Evolutionary conservation across 345 rosid genomes (phyloP).

Genomic region (Carallia pectinifolia): DNA sequence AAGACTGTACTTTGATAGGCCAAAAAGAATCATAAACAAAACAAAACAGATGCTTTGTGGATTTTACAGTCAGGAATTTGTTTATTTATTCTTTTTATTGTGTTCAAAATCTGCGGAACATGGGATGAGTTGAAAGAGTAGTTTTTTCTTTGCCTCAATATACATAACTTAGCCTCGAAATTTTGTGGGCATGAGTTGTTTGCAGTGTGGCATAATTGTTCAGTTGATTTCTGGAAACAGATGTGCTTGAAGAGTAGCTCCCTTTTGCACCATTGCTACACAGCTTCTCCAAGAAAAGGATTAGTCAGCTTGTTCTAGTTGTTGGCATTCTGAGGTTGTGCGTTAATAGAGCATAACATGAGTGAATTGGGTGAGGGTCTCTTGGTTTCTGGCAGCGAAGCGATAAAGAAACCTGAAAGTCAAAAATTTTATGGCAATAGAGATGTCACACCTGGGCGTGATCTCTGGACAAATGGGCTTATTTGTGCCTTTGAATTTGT

Average conservation of each 20-base stretch:
- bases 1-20: too few species aligned
- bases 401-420: constrained; percentile 33
- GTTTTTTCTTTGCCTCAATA: too few species aligned
- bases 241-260: background rate
- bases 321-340: background rate
- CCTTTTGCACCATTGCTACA: background rate
- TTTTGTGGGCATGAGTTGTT: background rate
- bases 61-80: too few species aligned
- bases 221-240: background rate
- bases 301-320: background rate
- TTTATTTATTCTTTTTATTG: too few species aligned
- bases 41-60: too few species aligned
- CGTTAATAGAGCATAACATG: constrained; percentile 19
- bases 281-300: background rate
- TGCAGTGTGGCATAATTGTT: background rate
- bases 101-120: too few species aligned
- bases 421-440: constrained; percentile 16
- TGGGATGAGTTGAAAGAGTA: too few species aligned
- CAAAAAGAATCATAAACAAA: too few species aligned
- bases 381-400: constrained; percentile 21
- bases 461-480: constrained; percentile 87
- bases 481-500: constrained; percentile 83
- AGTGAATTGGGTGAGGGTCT: constrained; percentile 22
- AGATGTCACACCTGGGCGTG: constrained; percentile 49
- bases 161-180: too few species aligned